Base-by-base conservation (phyloP, 805 yeast genomes). In the Saturnispora mendoncae region DNA sequence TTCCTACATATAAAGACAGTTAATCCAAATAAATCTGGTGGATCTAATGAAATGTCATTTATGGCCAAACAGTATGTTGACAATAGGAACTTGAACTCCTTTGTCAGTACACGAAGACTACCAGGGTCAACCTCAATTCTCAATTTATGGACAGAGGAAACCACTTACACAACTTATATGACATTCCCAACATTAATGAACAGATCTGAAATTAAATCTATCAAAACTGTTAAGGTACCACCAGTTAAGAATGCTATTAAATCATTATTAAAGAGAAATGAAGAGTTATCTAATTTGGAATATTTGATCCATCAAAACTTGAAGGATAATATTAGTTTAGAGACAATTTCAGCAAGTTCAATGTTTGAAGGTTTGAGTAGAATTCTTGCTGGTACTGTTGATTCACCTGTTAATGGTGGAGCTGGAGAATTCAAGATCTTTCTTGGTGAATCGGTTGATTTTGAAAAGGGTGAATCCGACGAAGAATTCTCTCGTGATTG, bases 331-430 rank as follows among this genome's bases (percentile, higher is more conserved):
- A 54, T 66, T 2, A 49, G 52, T 17, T 38, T 51, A 29, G 33
- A 39, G 17, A 41, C 51, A 5, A 50, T 58, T 32, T 44, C 61
- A 5, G 46, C 56, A 5, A 48, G 54, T 26, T 61, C 77, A 0
- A 57, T 72, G 23, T 78, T 79, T 56, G 71, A 72, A 49, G 85
- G 78, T 54, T 62, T 83, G 46, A 78, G 88, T 5, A 68, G 90
- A 58, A 76, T 76, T 52, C 64, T 80, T 42, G 73, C 85, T 3
- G 95, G 95, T 33, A 84, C 95, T 0, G 88, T 87, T 41, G 94
- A 85, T 56, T 77, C 95, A 0, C 95, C 95, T 3, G 90, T 86
- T 5, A 86, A 86, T 56, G 96, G 96, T 27, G 96, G 96, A 44
- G 84, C 86, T 48, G 84, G 85, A 2, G 86, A 82, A 55, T 86